Evolutionary conservation across 2,329 filamentous ascomycete species (phyloP).

Genomic region (Phyllosticta citribraziliensis): DNA sequence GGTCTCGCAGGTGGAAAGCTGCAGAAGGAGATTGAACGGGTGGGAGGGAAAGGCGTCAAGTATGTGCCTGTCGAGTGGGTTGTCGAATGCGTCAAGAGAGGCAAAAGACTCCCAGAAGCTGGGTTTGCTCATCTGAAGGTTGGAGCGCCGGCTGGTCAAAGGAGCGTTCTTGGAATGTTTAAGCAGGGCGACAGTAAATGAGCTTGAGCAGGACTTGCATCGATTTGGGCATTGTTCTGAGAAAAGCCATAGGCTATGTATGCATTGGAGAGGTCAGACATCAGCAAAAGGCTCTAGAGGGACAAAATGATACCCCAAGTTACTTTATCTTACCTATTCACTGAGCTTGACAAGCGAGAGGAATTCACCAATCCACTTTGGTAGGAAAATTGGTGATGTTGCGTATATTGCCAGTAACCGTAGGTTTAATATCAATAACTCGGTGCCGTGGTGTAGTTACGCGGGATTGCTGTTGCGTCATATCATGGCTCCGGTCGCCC

Average conservation of each 20-base stretch:
- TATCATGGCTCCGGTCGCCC: too few relatives aligned
- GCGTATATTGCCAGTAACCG: too few relatives aligned
- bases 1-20: conserved; percentile 69
- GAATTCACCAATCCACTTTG: too few relatives aligned
- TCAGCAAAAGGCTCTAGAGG: neutral
- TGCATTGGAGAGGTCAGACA: neutral
- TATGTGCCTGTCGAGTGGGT: conserved; percentile 73
- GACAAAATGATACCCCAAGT: neutral
- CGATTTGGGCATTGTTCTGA: neutral
- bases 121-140: conserved; percentile 54
- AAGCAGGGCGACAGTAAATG: neutral
- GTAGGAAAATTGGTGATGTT: too few relatives aligned
- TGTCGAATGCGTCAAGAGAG: conserved; percentile 1
- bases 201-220: neutral
- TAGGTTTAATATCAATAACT: too few relatives aligned
- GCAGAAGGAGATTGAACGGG: conserved; percentile 64
- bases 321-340: too few relatives aligned
- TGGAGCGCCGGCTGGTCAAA: conserved; percentile 30
- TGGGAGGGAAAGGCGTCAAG: conserved; percentile 61
- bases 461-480: too few relatives aligned
- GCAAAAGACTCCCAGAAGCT: conserved; percentile 63
- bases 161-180: conserved; percentile 4
- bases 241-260: neutral
- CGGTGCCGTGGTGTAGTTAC: too few relatives aligned
- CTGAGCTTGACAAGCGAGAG: too few relatives aligned